Conservation (phyloP, 2,329 filamentous ascomycete species). For the Xylariaceae sp. region DNA sequence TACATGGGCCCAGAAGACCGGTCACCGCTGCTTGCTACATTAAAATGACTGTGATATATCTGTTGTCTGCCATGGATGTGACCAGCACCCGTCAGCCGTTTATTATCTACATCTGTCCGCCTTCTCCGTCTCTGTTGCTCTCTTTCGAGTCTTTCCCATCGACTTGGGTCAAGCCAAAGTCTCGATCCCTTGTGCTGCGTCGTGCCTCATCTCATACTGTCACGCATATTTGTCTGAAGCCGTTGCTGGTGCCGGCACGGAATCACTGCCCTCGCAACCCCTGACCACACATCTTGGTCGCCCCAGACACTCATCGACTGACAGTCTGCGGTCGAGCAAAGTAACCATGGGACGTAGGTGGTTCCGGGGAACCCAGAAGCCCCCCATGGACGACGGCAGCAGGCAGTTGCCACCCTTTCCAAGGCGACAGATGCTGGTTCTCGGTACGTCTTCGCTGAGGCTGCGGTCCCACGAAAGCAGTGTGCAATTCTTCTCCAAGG, state of each 20-base stretch:
- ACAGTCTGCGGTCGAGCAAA: too few relatives aligned
- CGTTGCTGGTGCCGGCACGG: too few relatives aligned
- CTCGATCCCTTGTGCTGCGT: neutral
- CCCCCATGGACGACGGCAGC: slow-evolving; percentile 9
- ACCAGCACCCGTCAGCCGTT: neutral
- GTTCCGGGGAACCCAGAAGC: slow-evolving; percentile 14
- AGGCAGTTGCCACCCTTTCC: slow-evolving; percentile 26
- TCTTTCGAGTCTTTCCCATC: neutral
- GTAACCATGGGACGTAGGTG: slow-evolving; percentile 18
- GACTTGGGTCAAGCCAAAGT: neutral
- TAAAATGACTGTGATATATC: slow-evolving; percentile 28
- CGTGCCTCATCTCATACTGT: neutral
- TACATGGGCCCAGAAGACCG: slow-evolving; percentile 19
- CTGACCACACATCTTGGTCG: too few relatives aligned
- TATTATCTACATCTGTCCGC: slow-evolving; percentile 4
- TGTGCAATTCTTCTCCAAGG: too few relatives aligned
- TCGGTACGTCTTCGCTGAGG: slow-evolving; percentile 22
- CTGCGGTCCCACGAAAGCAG: too few relatives aligned
- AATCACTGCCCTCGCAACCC: too few relatives aligned
- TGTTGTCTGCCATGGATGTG: slow-evolving; percentile 20
- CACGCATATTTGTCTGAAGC: too few relatives aligned
- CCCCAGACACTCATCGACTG: too few relatives aligned
- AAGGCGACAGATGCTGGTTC: slow-evolving; percentile 28
- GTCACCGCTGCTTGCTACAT: slow-evolving; percentile 27
- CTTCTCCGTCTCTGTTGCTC: slow-evolving; percentile 11